Base-by-base conservation (phyloP, 352 stramenopile species). In the Globisporangium okanoganense region DNA sequence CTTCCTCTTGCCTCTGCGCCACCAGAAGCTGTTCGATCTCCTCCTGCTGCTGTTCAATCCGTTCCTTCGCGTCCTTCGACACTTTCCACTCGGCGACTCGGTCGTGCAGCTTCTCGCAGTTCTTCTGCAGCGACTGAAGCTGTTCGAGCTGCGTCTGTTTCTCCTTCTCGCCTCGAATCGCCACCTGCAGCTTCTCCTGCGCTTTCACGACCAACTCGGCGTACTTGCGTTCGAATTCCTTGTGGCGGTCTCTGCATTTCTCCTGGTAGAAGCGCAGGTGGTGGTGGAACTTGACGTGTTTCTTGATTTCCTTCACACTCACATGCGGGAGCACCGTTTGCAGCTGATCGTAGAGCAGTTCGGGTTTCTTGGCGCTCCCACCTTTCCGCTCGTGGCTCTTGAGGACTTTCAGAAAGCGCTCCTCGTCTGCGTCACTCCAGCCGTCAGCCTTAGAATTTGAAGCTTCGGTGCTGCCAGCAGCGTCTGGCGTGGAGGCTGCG, bases 261-360 rank as follows among this genome's bases (percentile, higher is more conserved):
- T 85, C 66, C 13, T 78, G 64, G 43, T 76, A 75, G 53, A 88
- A 90, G 0, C 72, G 72, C 14, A 73, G 50, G 62, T 85, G 66
- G 12, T 82, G 78, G 35, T 91, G 76, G 38, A 87, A 91, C 47
- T 78, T 86, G 9, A 74, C 66, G 54, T 93, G 83, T 20, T 57
- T 64, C 29, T 77, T 78, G 25, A 90, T 75, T 29, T 81, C 67
- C 1, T 62, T 20, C n/a, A 67, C 35, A 22, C 61, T 29, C n/a
- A 73, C 36, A 18, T 71, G 66, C 0, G 80, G 78, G 0, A 92
- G 58, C 0, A 85, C 73, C 10, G 76, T 65, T 24, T 65, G 58
- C 2, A 88, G 38, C 54, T 88, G 76, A n/a, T 80, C 70, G 44
- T 90, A 87, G n/a, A 92, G 49, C 5, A 88, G 16, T 1, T 90